Evolutionary conservation across 1,139 yeast genomes (phyloP).

Genomic region (Nakaseomyces glabratus): DNA sequence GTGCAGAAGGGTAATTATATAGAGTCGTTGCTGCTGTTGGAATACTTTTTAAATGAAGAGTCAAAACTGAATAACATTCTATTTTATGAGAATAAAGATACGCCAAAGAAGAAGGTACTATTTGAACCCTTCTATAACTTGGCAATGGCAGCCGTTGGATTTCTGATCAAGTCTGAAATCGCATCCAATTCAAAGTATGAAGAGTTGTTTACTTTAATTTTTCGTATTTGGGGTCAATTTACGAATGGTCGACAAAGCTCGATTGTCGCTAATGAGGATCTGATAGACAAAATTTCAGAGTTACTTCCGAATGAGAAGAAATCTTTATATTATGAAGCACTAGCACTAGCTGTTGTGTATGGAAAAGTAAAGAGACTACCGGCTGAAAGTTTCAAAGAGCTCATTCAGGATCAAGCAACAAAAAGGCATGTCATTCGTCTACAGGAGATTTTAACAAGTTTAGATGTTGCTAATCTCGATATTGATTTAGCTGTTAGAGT

Average conservation of each 20-base stretch:
- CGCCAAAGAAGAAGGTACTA: constrained; percentile 41
- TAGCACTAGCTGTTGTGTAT: constrained; percentile 44
- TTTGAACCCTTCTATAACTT: constrained; percentile 49
- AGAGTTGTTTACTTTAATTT: constrained; percentile 11
- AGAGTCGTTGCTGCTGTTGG: constrained; percentile 35
- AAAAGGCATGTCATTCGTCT: constrained; percentile 39
- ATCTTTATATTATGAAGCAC: constrained; percentile 38
- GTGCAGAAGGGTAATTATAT: constrained; percentile 32
- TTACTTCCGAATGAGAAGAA: constrained; percentile 28
- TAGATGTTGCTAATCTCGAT: constrained; percentile 61
- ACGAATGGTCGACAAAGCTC: constrained; percentile 11
- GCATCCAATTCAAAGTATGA: constrained; percentile 9
- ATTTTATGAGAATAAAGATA: constrained; percentile 26
- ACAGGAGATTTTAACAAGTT: constrained; percentile 56
- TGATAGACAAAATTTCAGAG: constrained; percentile 46
- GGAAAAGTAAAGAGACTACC: constrained; percentile 44
- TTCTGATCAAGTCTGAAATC: constrained; percentile 13
- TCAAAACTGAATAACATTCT: constrained; percentile 16
- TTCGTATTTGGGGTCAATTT: constrained; percentile 11
- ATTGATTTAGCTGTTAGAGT: constrained; percentile 59
- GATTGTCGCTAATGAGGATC: constrained; percentile 28
- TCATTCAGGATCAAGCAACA: constrained; percentile 44
- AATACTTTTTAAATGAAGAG: constrained; percentile 39
- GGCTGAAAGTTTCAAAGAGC: constrained; percentile 50
- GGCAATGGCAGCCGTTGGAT: constrained; percentile 25